Evolutionary conservation across 1,139 yeast genomes (phyloP).

Genomic region (Hyphopichia khmerensis): DNA sequence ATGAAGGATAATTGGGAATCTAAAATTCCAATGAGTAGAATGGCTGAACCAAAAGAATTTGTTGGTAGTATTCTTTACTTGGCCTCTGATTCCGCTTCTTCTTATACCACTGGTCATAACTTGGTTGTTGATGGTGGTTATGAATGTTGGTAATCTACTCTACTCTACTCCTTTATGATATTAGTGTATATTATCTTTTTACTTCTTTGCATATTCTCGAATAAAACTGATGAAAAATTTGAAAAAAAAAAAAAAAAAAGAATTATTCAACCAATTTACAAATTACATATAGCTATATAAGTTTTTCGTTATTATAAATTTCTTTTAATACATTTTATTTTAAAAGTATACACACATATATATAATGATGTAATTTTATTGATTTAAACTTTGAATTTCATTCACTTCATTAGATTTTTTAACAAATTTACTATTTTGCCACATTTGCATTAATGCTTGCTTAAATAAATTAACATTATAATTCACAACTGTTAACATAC

Average conservation of each 20-base stretch:
- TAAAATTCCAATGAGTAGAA: slow-evolving; percentile 49
- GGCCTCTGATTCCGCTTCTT: slow-evolving; percentile 45
- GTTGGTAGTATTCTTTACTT: slow-evolving; percentile 48
- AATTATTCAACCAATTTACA: too few relatives aligned
- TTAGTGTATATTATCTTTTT: neutral
- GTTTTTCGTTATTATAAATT: too few relatives aligned
- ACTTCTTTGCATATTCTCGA: neutral
- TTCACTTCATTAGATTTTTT: neutral
- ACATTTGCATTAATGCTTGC: slow-evolving; percentile 75
- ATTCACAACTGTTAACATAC: slow-evolving; percentile 74
- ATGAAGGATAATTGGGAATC: slow-evolving; percentile 51
- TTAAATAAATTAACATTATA: slow-evolving; percentile 84
- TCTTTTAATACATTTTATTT: too few relatives aligned
- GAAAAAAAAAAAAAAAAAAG: neutral
- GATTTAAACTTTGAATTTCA: neutral
- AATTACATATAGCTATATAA: too few relatives aligned
- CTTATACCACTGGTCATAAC: slow-evolving; percentile 51
- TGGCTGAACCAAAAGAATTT: slow-evolving; percentile 53
- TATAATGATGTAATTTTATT: too few relatives aligned
- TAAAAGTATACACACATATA: too few relatives aligned
- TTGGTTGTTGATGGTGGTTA: slow-evolving; percentile 53
- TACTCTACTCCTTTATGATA: too few relatives aligned
- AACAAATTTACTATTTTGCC: slow-evolving; percentile 43
- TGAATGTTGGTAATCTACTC: slow-evolving; percentile 35
- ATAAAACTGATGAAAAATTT: neutral